Evolutionary conservation across 1,284 basidiomycete species (phyloP).

Genomic region (Schizopora paradoxa): DNA sequence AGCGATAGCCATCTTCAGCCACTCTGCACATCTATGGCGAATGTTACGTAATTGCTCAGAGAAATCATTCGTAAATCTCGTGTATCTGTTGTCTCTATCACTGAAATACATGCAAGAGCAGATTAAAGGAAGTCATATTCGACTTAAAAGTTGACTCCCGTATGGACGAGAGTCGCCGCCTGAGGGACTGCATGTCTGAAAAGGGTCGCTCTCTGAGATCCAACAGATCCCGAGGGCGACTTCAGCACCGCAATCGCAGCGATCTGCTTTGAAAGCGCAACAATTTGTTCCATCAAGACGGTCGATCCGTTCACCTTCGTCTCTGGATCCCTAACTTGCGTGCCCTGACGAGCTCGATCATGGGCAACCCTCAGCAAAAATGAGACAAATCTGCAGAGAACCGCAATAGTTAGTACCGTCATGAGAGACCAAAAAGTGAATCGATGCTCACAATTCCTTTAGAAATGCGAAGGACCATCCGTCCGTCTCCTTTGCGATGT

Average conservation of each 20-base stretch:
- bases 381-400: slow-evolving; percentile 23
- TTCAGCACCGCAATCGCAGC: neutral
- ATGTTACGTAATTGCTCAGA: no score
- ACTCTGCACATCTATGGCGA: no score
- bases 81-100: no score
- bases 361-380: slow-evolving; percentile 27
- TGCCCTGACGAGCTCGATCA: slow-evolving; percentile 16
- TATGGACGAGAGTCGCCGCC: no score
- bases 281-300: neutral
- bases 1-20: slow-evolving; percentile 7
- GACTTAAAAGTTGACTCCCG: no score
- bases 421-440: neutral
- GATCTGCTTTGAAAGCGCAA: neutral
- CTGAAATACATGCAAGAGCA: no score
- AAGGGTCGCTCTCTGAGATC: no score
- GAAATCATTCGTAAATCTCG: no score
- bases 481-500: slow-evolving; percentile 25
- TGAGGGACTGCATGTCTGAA: no score
- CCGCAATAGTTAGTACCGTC: neutral
- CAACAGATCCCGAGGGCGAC: no score
- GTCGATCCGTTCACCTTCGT: neutral
- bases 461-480: slow-evolving; percentile 29
- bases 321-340: neutral
- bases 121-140: no score
- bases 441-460: slow-evolving; percentile 26